These are phyloP conservation scores for Steccherinum ochraceum DNA, from an alignment of 768 basidiomycete genomes.

Conservation along the genomic window DNA sequence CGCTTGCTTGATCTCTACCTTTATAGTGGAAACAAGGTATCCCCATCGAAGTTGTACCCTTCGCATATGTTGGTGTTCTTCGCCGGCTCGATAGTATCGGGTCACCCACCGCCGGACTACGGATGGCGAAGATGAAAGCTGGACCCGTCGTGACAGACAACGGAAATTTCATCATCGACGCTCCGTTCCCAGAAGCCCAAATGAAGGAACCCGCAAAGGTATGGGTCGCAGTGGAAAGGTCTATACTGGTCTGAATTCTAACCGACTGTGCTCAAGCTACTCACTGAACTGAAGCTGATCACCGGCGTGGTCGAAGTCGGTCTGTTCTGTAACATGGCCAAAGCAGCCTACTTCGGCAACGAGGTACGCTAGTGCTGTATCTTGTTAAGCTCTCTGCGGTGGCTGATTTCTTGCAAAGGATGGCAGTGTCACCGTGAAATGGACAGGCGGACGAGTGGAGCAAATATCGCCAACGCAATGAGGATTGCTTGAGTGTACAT, in stretches of 20 bases:
- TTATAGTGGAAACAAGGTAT: constrained; percentile 79
- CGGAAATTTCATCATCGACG: constrained; percentile 96
- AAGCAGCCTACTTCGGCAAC: constrained; percentile 96
- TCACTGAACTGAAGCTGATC: constrained; percentile 82
- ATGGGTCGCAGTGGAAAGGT: constrained; percentile 4
- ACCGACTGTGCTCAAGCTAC: constrained; percentile 40
- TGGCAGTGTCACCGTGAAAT: constrained; percentile 63
- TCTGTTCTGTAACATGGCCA: constrained; percentile 88
- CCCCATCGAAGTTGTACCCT: constrained; percentile 94
- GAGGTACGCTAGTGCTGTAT: constrained; percentile 35
- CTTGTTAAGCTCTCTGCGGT: neutral
- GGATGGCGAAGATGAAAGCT: constrained; percentile 92
- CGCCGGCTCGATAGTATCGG: constrained; percentile 59
- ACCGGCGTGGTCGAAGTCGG: constrained; percentile 99
- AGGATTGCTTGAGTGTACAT: too few relatives aligned
- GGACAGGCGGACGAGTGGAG: constrained; percentile 42
- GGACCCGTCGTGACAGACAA: constrained; percentile 97
- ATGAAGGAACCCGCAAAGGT: constrained; percentile 67
- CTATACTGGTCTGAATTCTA: neutral
- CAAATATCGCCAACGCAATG: constrained; percentile 13
- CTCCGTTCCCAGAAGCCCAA: constrained; percentile 69
- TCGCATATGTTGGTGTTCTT: constrained; percentile 88
- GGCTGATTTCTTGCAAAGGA: constrained; percentile 35
- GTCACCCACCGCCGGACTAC: constrained; percentile 66
- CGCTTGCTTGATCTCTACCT: constrained; percentile 9